Evolutionary conservation across 805 yeast species (phyloP), one percentile per base, ranked within the genome.

Genomic region (Cyberlindnera euphorbiiphila): DNA sequence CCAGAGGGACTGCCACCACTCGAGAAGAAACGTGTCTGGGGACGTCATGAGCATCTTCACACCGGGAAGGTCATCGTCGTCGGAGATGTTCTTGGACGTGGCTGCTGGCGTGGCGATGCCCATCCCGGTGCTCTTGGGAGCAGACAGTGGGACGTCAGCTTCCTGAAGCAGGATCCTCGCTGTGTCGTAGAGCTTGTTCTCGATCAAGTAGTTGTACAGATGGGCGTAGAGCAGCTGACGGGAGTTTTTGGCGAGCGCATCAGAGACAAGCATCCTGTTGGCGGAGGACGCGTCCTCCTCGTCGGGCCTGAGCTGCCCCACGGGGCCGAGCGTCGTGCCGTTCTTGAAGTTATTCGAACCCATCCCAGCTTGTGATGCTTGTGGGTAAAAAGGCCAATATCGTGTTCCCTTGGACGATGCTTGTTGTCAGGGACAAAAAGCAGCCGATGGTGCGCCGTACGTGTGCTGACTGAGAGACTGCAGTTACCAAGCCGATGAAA

Each of bases 1-100:
- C 72, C 76, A 69, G 11, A 76, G 48, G 9, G 69, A 56, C 34
- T 68, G 65, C 78, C 79, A 76, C 81, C 81, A 76, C 45, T 76
- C 79, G 32, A 70, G 53, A 11, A 76, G 52, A 42, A 73, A 72
- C 0, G 76, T 65, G 15, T 71, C 74, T 4, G 65, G 62, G 1
- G 68, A 59, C 22, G 65, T 58, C 60, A 65, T 64, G 25, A 68
- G 51, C 68, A 65, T 67, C 39, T 66, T 60, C 2, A 62, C 60
- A 14, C 58, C 57, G 4, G 62, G 51, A 14, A 56, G 46, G 24
- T 57, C 53, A 17, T 45, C 51, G 11, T 36, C 43, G 9, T 37
- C 37, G 7, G 40, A 34, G 12, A 39, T 29, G 18, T 37, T 35
- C 32, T 44, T 36, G 9, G 42, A 29, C 3, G 31, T 22, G 6